phyloP scores from a whole-genome alignment of 2,329 filamentous ascomycete species.

The Bertia moriformis region DNA sequence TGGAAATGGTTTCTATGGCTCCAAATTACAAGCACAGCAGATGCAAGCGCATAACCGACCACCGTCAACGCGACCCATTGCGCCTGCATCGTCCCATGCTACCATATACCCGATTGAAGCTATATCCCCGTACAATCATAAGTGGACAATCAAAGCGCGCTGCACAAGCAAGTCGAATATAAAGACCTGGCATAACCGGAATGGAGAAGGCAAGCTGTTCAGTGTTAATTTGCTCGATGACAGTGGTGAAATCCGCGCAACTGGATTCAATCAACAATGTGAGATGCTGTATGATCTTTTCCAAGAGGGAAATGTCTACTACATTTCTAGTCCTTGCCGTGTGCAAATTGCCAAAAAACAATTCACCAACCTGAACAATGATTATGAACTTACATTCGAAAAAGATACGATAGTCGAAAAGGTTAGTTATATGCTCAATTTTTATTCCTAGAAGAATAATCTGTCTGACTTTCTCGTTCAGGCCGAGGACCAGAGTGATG shows the following conservation, averaged over 20 bases:
- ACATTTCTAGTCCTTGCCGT: slow-evolving; percentile 53
- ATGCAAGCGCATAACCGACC: slow-evolving; percentile 18
- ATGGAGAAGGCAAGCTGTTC: slow-evolving; percentile 58
- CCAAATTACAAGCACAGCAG: slow-evolving; percentile 26
- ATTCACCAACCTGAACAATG: slow-evolving; percentile 58
- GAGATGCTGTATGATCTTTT: slow-evolving; percentile 53
- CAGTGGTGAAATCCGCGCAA: slow-evolving; percentile 59
- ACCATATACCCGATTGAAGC: slow-evolving; percentile 57
- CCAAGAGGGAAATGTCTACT: slow-evolving; percentile 57
- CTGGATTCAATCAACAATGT: slow-evolving; percentile 59
- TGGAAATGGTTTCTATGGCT: slow-evolving; percentile 51
- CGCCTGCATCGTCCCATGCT: slow-evolving; percentile 14
- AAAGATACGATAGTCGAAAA: slow-evolving; percentile 52
- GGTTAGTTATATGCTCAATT: slow-evolving; percentile 1
- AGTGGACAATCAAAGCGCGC: slow-evolving; percentile 65
- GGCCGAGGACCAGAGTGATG: slow-evolving; percentile 52
- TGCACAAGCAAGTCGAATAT: slow-evolving; percentile 57
- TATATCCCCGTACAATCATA: slow-evolving; percentile 58
- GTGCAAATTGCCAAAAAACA: slow-evolving; percentile 63
- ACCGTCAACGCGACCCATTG: slow-evolving; percentile 10
- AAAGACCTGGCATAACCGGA: slow-evolving; percentile 60
- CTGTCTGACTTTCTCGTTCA: slow-evolving; percentile 11
- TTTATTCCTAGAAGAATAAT: slow-evolving; percentile 2
- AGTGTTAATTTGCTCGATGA: slow-evolving; percentile 61
- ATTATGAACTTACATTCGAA: slow-evolving; percentile 63